phyloP scores from a whole-genome alignment of 2,329 filamentous ascomycete species.

The Orbilia blumenaviensis region DNA sequence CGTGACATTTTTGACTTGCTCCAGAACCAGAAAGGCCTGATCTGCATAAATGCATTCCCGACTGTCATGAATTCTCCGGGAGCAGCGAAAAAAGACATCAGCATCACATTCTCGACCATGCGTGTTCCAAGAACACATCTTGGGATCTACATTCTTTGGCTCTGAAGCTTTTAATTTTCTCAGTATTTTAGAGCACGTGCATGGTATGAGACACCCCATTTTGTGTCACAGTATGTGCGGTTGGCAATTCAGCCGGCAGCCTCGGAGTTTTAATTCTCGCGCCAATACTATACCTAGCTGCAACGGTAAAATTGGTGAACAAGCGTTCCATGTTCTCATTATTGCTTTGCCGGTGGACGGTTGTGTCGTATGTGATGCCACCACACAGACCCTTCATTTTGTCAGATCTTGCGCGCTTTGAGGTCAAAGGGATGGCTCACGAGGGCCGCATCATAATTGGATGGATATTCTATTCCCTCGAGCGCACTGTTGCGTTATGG shows the following conservation, averaged over 20 bases:
- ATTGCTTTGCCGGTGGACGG: too few relatives aligned
- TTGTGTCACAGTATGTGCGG: background rate
- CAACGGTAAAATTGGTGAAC: constrained; percentile 9
- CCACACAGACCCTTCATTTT: constrained; percentile 22
- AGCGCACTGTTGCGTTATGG: too few relatives aligned
- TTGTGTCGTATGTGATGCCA: too few relatives aligned
- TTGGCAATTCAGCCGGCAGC: constrained; percentile 4
- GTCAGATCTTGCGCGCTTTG: background rate
- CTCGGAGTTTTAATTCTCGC: constrained; percentile 2
- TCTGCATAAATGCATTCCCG: constrained; percentile 5
- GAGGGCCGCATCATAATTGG: too few relatives aligned
- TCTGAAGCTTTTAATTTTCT: background rate
- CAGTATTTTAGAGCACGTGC: background rate
- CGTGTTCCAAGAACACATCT: background rate
- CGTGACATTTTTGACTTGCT: background rate
- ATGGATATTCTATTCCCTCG: too few relatives aligned
- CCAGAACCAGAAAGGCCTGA: background rate
- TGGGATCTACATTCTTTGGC: background rate
- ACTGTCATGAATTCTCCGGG: constrained; percentile 13
- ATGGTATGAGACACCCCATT: background rate
- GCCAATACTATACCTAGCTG: background rate
- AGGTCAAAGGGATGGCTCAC: too few relatives aligned
- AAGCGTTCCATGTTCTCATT: constrained; percentile 11
- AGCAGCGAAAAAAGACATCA: background rate
- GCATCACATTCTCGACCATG: background rate